Percentiles rank a stretch among this genome's conserved stretches.
Evolutionary conservation across 768 basidiomycete genomes (phyloP).

Genomic region (Amyloporia xantha): DNA sequence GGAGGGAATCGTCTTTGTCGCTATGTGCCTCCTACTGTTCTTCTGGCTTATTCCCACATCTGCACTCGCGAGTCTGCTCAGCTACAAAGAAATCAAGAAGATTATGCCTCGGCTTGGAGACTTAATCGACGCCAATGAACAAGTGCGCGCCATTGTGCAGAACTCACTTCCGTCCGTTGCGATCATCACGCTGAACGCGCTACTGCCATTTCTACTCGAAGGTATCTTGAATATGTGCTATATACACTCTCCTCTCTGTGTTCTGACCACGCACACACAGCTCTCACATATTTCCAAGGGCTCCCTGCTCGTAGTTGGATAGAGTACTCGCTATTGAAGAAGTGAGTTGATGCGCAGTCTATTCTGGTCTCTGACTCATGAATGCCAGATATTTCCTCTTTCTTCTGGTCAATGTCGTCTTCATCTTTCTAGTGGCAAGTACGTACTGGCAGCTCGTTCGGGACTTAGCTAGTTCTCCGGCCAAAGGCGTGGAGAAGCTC

Average conservation of each 20-base stretch:
- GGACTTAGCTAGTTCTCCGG: constrained; percentile 89
- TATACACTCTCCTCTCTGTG: neutral
- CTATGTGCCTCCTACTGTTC: constrained; percentile 72
- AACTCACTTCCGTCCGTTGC: constrained; percentile 91
- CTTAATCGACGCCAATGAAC: constrained; percentile 78
- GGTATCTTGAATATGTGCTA: constrained; percentile 42
- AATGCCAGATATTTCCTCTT: constrained; percentile 82
- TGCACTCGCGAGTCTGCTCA: constrained; percentile 78
- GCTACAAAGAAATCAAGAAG: constrained; percentile 91
- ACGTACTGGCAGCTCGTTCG: constrained; percentile 89
- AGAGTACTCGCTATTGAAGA: constrained; percentile 87
- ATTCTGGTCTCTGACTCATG: constrained; percentile 3
- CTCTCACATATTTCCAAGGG: constrained; percentile 86
- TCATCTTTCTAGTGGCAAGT: constrained; percentile 87
- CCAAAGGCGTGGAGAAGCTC: constrained; percentile 90
- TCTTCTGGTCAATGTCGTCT: constrained; percentile 86
- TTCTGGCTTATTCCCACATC: constrained; percentile 93
- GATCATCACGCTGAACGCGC: constrained; percentile 83
- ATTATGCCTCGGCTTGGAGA: constrained; percentile 79
- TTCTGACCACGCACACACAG: constrained; percentile 23
- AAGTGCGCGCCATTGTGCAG: constrained; percentile 83
- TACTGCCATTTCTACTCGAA: constrained; percentile 85
- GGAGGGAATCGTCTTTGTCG: constrained; percentile 60
- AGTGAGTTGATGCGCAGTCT: constrained; percentile 42
- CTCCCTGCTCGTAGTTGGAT: constrained; percentile 87